Evolutionary conservation across 192 early-diverging fungal species (phyloP).

Genomic region (Haplosporangium gracile): DNA sequence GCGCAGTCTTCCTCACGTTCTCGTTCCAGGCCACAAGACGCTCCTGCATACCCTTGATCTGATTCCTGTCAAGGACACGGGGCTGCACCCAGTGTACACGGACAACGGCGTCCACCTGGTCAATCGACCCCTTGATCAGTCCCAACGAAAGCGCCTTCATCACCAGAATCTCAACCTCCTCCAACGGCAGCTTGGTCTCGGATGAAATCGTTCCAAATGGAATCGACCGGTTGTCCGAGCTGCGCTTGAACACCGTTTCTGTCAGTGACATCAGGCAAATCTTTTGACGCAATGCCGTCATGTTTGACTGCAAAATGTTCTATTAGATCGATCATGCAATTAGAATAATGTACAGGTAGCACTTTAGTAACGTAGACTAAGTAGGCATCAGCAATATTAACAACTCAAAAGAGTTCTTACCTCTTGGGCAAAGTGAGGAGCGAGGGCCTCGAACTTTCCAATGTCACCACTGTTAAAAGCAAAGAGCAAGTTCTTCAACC

Average conservation of each 20-base stretch:
- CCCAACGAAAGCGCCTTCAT: constrained; percentile 98
- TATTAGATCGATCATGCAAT: constrained; percentile 42
- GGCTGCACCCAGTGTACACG: constrained; percentile 98
- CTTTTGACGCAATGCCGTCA: constrained; percentile 91
- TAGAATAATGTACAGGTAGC: background rate
- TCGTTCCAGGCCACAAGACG: constrained; percentile 88
- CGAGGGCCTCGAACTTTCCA: constrained; percentile 89
- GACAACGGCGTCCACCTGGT: constrained; percentile 93
- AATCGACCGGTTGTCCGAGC: constrained; percentile 80
- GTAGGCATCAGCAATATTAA: too few relatives aligned
- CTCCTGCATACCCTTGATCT: constrained; percentile 88
- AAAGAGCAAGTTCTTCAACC: constrained; percentile 88
- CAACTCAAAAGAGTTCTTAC: background rate
- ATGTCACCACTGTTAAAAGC: constrained; percentile 96
- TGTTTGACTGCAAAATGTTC: constrained; percentile 83
- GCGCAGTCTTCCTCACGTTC: constrained; percentile 82
- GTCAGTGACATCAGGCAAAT: constrained; percentile 98
- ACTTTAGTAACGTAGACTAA: too few relatives aligned
- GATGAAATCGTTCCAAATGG: constrained; percentile 85
- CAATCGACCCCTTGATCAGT: constrained; percentile 93
- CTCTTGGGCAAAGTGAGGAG: constrained; percentile 55
- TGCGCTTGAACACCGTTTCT: constrained; percentile 91
- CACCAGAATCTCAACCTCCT: constrained; percentile 96
- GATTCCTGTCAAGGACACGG: constrained; percentile 90
- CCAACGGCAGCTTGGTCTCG: constrained; percentile 80